Conservation (phyloP, 306 rosid genomes). For the Quercus suber region DNA sequence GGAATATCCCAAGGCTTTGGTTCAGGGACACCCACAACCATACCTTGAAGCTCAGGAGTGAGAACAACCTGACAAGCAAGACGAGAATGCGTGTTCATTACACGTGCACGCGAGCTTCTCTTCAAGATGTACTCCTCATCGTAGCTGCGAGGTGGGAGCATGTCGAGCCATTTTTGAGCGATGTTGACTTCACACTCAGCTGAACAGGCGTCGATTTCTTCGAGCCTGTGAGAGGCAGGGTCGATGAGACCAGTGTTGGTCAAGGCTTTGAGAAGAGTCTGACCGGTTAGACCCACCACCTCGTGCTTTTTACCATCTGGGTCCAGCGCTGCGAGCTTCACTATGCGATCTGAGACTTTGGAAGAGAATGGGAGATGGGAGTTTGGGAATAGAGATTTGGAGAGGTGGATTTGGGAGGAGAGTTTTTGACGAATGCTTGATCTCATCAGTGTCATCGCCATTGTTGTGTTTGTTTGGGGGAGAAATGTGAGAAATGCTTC, state of each 20-base stretch:
- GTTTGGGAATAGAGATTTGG: constrained; percentile 58
- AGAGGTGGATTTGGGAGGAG: constrained; percentile 50
- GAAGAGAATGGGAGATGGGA: constrained; percentile 33
- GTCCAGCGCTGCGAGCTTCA: constrained; percentile 73
- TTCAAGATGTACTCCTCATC: constrained; percentile 84
- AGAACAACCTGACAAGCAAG: constrained; percentile 90
- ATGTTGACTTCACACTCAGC: constrained; percentile 91
- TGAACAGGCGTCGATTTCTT: constrained; percentile 92
- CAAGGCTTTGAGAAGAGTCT: constrained; percentile 74
- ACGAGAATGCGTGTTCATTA: constrained; percentile 78
- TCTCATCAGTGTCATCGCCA: constrained; percentile 52
- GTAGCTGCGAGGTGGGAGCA: constrained; percentile 75
- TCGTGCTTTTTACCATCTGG: constrained; percentile 65
- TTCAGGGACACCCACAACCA: constrained; percentile 89
- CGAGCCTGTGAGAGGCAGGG: constrained; percentile 86
- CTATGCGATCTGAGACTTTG: constrained; percentile 82
- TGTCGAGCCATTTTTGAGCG: constrained; percentile 91
- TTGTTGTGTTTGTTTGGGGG: constrained; percentile 7
- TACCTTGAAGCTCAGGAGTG: constrained; percentile 79
- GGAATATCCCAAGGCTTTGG: constrained; percentile 90
- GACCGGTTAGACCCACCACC: constrained; percentile 75
- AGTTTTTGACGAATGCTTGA: constrained; percentile 42
- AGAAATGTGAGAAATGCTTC: not conserved
- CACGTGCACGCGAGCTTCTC: constrained; percentile 57
- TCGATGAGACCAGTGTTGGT: constrained; percentile 71